A percentile compares a stretch with the other conserved stretches of the same genome.
Conservation (phyloP, 352 stramenopile species). For the Pseudoperonospora humuli region DNA sequence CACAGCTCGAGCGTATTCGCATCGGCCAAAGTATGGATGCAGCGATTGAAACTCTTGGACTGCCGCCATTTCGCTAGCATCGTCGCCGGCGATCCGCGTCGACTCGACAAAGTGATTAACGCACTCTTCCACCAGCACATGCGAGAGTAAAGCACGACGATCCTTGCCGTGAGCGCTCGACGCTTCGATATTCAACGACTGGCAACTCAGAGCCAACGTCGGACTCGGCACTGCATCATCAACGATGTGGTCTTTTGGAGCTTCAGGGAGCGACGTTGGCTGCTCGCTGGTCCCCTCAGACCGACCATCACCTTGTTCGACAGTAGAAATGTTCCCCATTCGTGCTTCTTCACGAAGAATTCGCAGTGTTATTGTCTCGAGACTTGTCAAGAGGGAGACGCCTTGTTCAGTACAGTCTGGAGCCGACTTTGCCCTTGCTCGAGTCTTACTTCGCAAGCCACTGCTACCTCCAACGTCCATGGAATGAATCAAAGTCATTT, state of each 20-base stretch:
- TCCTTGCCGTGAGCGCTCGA: no score
- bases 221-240: no score
- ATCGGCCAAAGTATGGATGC: constrained; percentile 79
- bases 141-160: no score
- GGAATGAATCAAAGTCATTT: constrained; percentile 45
- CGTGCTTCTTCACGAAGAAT: constrained; percentile 56
- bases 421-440: neutral
- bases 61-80: constrained; percentile 14
- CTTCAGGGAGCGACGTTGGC: no score
- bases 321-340: constrained; percentile 14
- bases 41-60: constrained; percentile 69
- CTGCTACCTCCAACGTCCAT: constrained; percentile 5
- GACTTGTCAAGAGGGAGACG: constrained; percentile 37
- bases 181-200: no score
- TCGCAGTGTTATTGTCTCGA: constrained; percentile 42
- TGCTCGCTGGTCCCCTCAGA: neutral
- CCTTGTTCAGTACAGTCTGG: constrained; percentile 20
- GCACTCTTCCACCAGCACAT: constrained; percentile 76
- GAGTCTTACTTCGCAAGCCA: neutral
- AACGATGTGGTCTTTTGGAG: no score
- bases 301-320: neutral
- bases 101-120: constrained; percentile 81
- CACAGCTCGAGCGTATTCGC: constrained; percentile 65
- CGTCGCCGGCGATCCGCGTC: constrained; percentile 59
- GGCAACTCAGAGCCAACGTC: no score